These are phyloP conservation scores for Fraxinus excelsior DNA, from an alignment of 257 asterid genomes.

Conservation along the genomic window DNA sequence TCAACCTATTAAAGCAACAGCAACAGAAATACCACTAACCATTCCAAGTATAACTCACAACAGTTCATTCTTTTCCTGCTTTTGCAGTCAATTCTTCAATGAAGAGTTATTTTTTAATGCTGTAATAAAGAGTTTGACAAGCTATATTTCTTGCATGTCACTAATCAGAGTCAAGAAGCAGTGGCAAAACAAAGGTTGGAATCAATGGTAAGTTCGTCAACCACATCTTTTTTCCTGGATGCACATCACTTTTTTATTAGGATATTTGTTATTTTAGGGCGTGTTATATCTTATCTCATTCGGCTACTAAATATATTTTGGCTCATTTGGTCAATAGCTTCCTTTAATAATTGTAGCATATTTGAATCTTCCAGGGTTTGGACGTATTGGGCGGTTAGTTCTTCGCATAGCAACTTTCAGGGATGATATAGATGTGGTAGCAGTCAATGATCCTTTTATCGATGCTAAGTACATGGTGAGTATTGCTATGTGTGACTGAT, in stretches of 20 bases:
- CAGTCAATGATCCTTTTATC: slow-evolving; percentile 95
- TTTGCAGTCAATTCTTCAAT: slow-evolving; percentile 8
- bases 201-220: slow-evolving; percentile 68
- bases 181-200: slow-evolving; percentile 73
- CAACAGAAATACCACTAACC: slow-evolving; percentile 74
- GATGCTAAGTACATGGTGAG: slow-evolving; percentile 97
- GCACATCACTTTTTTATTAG: slow-evolving; percentile 2
- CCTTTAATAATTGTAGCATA: background rate
- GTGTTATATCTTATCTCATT: background rate
- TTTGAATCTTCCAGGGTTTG: slow-evolving; percentile 67
- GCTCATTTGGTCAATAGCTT: background rate
- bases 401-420: slow-evolving; percentile 85
- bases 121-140: slow-evolving; percentile 21
- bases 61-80: background rate
- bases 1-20: slow-evolving; percentile 75
- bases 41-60: slow-evolving; percentile 51
- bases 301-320: background rate
- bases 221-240: slow-evolving; percentile 7
- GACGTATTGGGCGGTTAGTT: slow-evolving; percentile 94
- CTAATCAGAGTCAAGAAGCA: slow-evolving; percentile 57
- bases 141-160: slow-evolving; percentile 16
- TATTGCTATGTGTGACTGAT: background rate
- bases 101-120: background rate
- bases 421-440: slow-evolving; percentile 94
- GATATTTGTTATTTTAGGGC: background rate